Conservation (phyloP, 2,329 filamentous ascomycete genomes). For the Calonectria hongkongensis region DNA sequence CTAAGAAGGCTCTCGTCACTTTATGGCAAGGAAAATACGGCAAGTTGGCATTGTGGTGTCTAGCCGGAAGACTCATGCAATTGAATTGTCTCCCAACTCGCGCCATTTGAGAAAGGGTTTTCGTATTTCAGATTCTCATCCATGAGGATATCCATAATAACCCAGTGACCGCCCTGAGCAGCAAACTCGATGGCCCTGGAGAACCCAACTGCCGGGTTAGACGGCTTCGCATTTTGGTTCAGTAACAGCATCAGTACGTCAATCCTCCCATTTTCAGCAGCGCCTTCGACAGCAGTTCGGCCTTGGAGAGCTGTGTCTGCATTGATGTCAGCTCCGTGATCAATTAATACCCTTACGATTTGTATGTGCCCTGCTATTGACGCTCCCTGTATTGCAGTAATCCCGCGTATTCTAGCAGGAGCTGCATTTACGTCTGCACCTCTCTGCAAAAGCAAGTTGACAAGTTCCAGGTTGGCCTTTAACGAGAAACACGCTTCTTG, state of each 20-base stretch:
- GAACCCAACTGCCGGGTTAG: too few species aligned
- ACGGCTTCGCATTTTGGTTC: not conserved
- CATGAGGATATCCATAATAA: not conserved
- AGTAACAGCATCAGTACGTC: not conserved
- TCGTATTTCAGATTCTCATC: too few species aligned
- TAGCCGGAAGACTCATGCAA: too few species aligned
- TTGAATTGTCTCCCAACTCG: too few species aligned
- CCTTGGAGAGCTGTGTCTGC: not conserved
- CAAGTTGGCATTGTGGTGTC: too few species aligned
- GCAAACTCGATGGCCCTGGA: not conserved
- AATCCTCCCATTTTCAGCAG: not conserved
- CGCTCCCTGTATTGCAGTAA: not conserved
- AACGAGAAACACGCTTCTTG: not conserved
- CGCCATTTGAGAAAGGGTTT: too few species aligned
- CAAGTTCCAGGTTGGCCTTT: not conserved
- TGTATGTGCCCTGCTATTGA: not conserved
- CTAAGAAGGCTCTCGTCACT: too few species aligned
- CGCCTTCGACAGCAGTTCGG: not conserved
- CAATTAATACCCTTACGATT: not conserved
- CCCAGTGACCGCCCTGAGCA: not conserved
- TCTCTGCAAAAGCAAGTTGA: not conserved
- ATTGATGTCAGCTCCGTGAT: not conserved
- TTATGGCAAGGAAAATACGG: too few species aligned
- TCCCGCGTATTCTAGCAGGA: not conserved
- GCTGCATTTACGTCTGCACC: not conserved